A percentile compares a stretch with the other conserved stretches of the same genome.
Conservation (phyloP, 1,284 basidiomycete genomes). For the Ceratobasidium sp. region DNA sequence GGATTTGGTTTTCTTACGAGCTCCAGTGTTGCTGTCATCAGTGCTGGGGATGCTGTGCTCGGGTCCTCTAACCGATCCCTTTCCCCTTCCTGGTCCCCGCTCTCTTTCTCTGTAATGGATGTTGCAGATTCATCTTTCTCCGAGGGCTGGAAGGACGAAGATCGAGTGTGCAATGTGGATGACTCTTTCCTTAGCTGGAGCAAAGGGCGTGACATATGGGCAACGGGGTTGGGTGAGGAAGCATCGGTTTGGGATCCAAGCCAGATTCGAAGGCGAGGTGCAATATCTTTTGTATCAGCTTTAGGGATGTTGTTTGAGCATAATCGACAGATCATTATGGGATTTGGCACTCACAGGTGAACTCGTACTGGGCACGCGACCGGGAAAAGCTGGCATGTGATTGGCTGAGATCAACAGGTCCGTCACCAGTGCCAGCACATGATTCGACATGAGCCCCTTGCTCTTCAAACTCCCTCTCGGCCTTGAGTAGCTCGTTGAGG, state of each 20-base stretch:
- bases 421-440: neutral
- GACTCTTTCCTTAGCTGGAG: neutral
- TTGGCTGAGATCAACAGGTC: neutral
- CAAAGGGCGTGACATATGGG: neutral
- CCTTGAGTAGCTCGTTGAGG: constrained; percentile 57
- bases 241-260: constrained; percentile 43
- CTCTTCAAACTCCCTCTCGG: constrained; percentile 41
- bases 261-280: constrained; percentile 63
- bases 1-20: constrained; percentile 10
- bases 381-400: neutral
- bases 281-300: constrained; percentile 53
- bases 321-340: neutral
- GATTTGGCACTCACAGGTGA: constrained; percentile 7
- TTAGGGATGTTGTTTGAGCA: constrained; percentile 46
- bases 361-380: constrained; percentile 25
- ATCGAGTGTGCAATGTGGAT: neutral
- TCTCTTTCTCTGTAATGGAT: neutral
- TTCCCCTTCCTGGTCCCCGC: neutral
- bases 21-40: constrained; percentile 16
- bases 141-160: neutral
- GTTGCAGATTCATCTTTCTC: constrained; percentile 5
- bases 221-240: neutral
- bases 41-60: neutral
- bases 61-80: neutral
- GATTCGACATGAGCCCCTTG: constrained; percentile 39